Evolutionary conservation across 441 rosid species (phyloP).

Genomic region (Viola pubescens): DNA sequence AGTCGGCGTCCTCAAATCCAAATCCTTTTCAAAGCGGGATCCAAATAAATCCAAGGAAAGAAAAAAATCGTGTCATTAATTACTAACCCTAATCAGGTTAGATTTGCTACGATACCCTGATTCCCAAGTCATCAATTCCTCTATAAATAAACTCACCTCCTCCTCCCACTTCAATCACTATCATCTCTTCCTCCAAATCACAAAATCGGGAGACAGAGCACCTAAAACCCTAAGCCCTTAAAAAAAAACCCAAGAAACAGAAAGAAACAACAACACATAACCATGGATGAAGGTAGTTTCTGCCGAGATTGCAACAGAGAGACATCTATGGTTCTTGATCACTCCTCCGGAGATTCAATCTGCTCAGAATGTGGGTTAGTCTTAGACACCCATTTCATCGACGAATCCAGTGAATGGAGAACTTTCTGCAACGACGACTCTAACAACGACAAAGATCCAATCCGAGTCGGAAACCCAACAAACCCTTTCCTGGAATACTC

Average conservation of each 20-base stretch:
- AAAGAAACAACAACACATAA: not conserved
- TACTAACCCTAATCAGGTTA: not conserved
- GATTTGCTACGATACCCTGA: not conserved
- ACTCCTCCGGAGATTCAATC: constrained; percentile 10
- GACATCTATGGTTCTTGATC: constrained; percentile 16
- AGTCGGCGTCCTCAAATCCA: too few relatives aligned
- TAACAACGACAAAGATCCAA: constrained; percentile 17
- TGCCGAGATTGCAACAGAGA: constrained; percentile 15
- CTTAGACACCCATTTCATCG: constrained; percentile 10
- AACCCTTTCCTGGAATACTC: constrained; percentile 7
- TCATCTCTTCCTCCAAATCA: not conserved
- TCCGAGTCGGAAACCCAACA: constrained; percentile 7
- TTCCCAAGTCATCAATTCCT: not conserved
- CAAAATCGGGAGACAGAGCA: not conserved
- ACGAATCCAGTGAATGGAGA: constrained; percentile 20
- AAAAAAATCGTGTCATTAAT: not conserved
- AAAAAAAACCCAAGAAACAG: not conserved
- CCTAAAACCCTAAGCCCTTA: not conserved
- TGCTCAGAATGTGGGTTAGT: constrained; percentile 18
- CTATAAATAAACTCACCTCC: not conserved
- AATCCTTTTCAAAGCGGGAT: too few relatives aligned
- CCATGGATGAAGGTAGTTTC: not conserved
- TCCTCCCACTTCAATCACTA: not conserved
- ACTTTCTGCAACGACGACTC: constrained; percentile 13
- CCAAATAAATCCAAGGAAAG: too few relatives aligned